Conservation (phyloP, 805 yeast species). For the Ogataea trehaloabstinens region DNA sequence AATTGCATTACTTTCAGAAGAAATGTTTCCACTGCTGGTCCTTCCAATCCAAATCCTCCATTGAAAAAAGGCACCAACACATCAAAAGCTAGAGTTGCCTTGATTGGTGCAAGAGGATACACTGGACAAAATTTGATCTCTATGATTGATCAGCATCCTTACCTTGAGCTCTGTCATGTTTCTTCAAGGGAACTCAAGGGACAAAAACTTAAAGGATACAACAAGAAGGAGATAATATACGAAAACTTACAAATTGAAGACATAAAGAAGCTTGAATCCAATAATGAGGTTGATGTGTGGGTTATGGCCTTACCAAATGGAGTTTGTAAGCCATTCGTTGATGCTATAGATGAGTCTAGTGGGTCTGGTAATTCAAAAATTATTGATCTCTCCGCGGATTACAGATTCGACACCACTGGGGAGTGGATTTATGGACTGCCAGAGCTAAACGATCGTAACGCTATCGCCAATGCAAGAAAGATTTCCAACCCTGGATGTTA, state of each 20-base stretch:
- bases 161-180: slow-evolving; percentile 84
- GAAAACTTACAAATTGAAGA: slow-evolving; percentile 88
- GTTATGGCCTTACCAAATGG: slow-evolving; percentile 99
- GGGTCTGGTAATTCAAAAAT: slow-evolving; percentile 68
- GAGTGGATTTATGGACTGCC: slow-evolving; percentile 96
- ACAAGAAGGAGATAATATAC: slow-evolving; percentile 74
- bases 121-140: slow-evolving; percentile 93
- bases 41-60: slow-evolving; percentile 70
- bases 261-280: slow-evolving; percentile 70
- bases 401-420: slow-evolving; percentile 84
- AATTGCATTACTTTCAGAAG: slow-evolving; percentile 21
- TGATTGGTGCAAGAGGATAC: slow-evolving; percentile 97
- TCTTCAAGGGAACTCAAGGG: slow-evolving; percentile 95
- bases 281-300: slow-evolving; percentile 88
- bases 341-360: slow-evolving; percentile 66
- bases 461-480: slow-evolving; percentile 68
- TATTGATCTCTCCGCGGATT: slow-evolving; percentile 92
- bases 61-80: slow-evolving; percentile 60
- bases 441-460: slow-evolving; percentile 71
- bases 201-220: slow-evolving; percentile 81
- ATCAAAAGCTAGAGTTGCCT: slow-evolving; percentile 70
- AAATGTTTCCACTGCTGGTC: slow-evolving; percentile 30
- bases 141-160: slow-evolving; percentile 83
- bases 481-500: slow-evolving; percentile 98
- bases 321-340: slow-evolving; percentile 86